phyloP scores from a whole-genome alignment of 192 early-diverging fungal genomes.

The Coemansia sp. region DNA sequence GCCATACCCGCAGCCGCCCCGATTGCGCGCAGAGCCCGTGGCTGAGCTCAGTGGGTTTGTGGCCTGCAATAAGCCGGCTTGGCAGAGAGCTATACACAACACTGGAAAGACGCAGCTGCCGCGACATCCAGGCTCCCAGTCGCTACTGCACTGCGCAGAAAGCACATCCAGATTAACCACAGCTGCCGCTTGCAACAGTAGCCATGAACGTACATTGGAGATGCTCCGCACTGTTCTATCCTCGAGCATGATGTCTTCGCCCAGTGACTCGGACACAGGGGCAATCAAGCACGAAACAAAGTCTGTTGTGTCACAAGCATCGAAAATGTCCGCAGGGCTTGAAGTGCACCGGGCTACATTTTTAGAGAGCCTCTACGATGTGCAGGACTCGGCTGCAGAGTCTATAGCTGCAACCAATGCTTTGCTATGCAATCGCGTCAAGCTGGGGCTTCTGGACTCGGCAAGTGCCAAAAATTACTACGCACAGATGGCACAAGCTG shows the following conservation, averaged over 20 bases:
- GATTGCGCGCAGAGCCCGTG: slow-evolving; percentile 30
- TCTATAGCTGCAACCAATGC: slow-evolving; percentile 23
- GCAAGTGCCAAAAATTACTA: slow-evolving; percentile 20
- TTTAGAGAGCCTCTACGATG: slow-evolving; percentile 24
- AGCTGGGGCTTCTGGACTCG: slow-evolving; percentile 28
- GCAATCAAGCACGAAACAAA: neutral
- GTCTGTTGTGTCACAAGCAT: neutral
- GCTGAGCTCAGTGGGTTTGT: slow-evolving; percentile 39
- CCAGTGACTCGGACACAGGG: neutral
- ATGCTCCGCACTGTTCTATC: slow-evolving; percentile 35
- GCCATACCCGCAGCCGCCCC: slow-evolving; percentile 8
- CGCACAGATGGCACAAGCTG: neutral
- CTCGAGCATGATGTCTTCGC: neutral
- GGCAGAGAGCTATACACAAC: slow-evolving; percentile 7
- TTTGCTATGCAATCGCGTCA: slow-evolving; percentile 39
- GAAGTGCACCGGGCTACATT: slow-evolving; percentile 16
- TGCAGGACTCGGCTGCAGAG: slow-evolving; percentile 42
- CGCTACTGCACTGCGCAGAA: slow-evolving; percentile 9
- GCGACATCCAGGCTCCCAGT: neutral
- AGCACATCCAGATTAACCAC: neutral
- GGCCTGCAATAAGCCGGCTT: slow-evolving; percentile 24
- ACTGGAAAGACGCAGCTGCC: slow-evolving; percentile 2
- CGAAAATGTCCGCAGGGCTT: neutral
- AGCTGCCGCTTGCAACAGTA: slow-evolving; percentile 1
- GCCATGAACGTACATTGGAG: slow-evolving; percentile 34